Evolutionary conservation across 352 stramenopile species (phyloP), one percentile per base, ranked within the genome.

Genomic region (Phytophthora sansomeana): DNA sequence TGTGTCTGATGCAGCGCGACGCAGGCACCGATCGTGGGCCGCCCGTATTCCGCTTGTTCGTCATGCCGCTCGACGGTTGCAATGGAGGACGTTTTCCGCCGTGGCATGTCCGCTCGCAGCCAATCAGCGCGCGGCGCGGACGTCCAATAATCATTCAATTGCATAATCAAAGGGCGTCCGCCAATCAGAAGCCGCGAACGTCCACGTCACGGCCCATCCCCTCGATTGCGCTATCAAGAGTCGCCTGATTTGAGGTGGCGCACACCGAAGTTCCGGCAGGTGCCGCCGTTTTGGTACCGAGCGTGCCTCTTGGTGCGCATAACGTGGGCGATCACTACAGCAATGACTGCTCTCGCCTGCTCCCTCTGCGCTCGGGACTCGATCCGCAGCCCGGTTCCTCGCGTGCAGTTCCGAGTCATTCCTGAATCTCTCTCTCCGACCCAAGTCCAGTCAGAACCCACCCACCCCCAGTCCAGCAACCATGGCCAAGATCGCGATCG

Each of bases 401-500:
- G n/a, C n/a, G n/a, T n/a, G n/a, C n/a, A n/a, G n/a, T 5, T 28
- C 16, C 36, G 36, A 42, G 36, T 50, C 56, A 63, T 63, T 63
- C 44, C 36, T 50, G 16, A 63, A 63, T 63, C 36, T 56, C 56
- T 56, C 4, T 55, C 44, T 56, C 26, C 16, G 44, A 56, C 56
- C 33, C 56, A 63, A 63, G 56, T 55, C 52, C 26, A 29, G n/a
- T 17, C 6, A 9, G 9, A 47, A 36, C 41, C 41, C 26, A 49
- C 29, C n/a, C n/a, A n/a, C n/a, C n/a, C n/a, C n/a, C n/a, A n/a
- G n/a, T 17, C 16, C 38, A 62, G 16, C n/a, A 33, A 63, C 55
- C 55, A 63, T 63, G 55, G 55, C 43, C 43, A 63, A 63, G 30
- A 63, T 63, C 55, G 55, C 55, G 38, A 63, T 63, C 43, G 55